These are phyloP conservation scores for Starmerella bombicola DNA, from an alignment of 805 yeast species.

Conservation along the genomic window DNA sequence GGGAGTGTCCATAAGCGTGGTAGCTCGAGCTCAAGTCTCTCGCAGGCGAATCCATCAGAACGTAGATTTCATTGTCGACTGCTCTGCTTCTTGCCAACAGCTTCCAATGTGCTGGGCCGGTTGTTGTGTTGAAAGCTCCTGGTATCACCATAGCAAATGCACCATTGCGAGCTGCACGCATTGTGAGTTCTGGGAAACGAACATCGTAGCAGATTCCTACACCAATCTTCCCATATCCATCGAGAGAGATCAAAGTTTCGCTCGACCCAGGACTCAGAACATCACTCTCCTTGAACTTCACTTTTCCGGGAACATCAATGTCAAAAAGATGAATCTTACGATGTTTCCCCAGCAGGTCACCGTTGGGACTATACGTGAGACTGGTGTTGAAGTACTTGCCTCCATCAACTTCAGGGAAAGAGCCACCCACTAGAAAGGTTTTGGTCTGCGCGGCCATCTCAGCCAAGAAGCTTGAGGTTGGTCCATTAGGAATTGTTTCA, in stretches of 20 bases:
- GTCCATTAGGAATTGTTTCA: constrained; percentile 68
- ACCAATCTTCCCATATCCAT: constrained; percentile 47
- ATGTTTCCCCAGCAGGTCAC: constrained; percentile 73
- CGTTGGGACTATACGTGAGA: constrained; percentile 55
- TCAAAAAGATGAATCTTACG: constrained; percentile 87
- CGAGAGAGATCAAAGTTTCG: constrained; percentile 62
- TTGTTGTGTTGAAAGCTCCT: constrained; percentile 82
- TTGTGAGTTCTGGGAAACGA: constrained; percentile 64
- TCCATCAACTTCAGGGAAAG: constrained; percentile 63
- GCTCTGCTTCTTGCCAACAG: constrained; percentile 73
- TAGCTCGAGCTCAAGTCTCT: constrained; percentile 71
- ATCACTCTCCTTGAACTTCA: constrained; percentile 71
- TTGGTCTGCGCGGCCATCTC: constrained; percentile 51
- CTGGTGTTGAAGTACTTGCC: constrained; percentile 59
- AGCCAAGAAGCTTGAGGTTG: constrained; percentile 47
- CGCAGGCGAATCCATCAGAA: constrained; percentile 58
- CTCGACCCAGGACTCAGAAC: constrained; percentile 67
- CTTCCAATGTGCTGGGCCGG: constrained; percentile 90
- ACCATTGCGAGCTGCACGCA: constrained; percentile 52
- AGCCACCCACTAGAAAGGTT: constrained; percentile 74
- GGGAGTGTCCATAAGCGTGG: constrained; percentile 78
- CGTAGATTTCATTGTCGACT: constrained; percentile 75
- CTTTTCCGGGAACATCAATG: constrained; percentile 82
- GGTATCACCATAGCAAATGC: constrained; percentile 79
- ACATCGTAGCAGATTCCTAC: constrained; percentile 83